Base-by-base conservation (phyloP, 2,329 filamentous ascomycete genomes). In the Metarhizium rileyi region DNA sequence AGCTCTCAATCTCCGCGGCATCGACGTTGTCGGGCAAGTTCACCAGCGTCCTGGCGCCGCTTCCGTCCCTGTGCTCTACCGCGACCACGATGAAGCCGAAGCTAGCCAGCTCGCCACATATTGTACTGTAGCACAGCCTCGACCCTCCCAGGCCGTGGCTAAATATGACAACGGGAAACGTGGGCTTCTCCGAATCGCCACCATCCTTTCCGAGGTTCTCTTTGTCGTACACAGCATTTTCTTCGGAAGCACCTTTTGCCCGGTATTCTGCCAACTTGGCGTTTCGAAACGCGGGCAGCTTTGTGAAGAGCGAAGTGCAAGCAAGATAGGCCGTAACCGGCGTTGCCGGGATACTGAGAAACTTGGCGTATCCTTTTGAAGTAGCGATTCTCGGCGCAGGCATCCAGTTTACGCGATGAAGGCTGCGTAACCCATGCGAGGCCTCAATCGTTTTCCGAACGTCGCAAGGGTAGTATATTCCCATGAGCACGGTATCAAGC, bases 61-160 rank as follows among this genome's bases (percentile, higher is more conserved):
- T 80, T 1, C 82, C 81, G 59, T 85, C 81, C 26, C 81, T 66
- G 60, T 86, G 81, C 62, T 86, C 81, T 23, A 86, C 59, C 0
- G 80, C 79, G 30, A 80, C 74, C 0, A 86, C 80, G 1, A 86
- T 68, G 56, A 84, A 83, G 0, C 81, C 80, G 55, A 83, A 80
- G 58, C 78, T 82, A 0, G 81, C 81, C 55, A 86, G 77, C 55
- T 86, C 80, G 7, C 81, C 79, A 55, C 81, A 85, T 2, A 85
- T 68, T 16, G 74, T 73, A 18, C 77, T 81, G 57, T 83, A 84
- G 53, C 75, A 76, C 2, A 80, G 83, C 44, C 80, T 67, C 2
- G 78, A 83, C 0, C 80, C 81, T 5, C 81, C 80, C 5, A 86
- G 64, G 0, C 82, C 82, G 61, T 86, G 82, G 56, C 78, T 83